Conservation (phyloP, 441 rosid species). For the Raphanus hybrid region DNA sequence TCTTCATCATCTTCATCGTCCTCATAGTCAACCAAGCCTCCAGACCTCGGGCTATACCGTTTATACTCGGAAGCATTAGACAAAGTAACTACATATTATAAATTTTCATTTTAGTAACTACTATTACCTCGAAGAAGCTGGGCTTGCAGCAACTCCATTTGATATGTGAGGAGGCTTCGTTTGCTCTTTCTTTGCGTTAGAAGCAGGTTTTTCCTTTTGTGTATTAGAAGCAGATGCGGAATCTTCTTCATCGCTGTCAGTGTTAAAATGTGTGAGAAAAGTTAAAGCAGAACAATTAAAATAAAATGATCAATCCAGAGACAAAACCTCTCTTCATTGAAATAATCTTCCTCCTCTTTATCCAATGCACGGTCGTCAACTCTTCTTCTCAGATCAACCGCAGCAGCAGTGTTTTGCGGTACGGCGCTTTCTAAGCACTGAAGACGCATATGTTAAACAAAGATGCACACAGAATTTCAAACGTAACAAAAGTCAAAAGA, state of each 20-base stretch:
- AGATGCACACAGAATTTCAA: conserved; percentile 1
- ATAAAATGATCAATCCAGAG: conserved; percentile 13
- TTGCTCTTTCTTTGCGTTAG: conserved; percentile 52
- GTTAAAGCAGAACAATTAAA: not conserved
- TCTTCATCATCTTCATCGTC: conserved; percentile 97
- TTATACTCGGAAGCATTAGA: conserved; percentile 3
- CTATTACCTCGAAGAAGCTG: conserved; percentile 62
- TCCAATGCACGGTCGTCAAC: conserved; percentile 89
- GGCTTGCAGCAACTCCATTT: conserved; percentile 75
- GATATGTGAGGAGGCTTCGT: conserved; percentile 63
- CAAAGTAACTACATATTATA: not conserved
- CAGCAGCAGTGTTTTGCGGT: conserved; percentile 57
- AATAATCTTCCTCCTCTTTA: conserved; percentile 99
- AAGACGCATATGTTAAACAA: conserved; percentile 36
- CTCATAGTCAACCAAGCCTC: conserved; percentile 94
- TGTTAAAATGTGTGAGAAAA: conserved; percentile 27
- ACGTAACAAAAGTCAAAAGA: not conserved
- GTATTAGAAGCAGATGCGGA: conserved; percentile 78
- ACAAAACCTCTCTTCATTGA: conserved; percentile 86
- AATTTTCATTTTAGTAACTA: not conserved
- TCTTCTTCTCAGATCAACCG: conserved; percentile 69
- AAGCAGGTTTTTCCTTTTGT: conserved; percentile 60
- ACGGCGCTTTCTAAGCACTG: conserved; percentile 87
- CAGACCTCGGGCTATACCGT: conserved; percentile 62
- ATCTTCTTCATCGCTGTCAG: conserved; percentile 92